Conservation (phyloP, 202 grass and related monocot species). For the Carex arenaria region DNA sequence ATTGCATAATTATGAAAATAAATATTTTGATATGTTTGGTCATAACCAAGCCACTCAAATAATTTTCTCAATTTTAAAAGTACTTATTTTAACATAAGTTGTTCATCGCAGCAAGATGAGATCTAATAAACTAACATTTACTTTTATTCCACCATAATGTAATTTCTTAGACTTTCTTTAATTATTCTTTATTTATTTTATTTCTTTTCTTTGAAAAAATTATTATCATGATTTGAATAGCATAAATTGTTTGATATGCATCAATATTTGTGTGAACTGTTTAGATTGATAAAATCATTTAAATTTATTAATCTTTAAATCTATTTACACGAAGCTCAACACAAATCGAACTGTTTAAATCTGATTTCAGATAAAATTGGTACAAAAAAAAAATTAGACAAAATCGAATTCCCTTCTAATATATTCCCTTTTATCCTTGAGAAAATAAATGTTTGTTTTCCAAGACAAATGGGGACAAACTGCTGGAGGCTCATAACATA, state of each 20-base stretch:
- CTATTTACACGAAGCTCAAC: too few relatives aligned
- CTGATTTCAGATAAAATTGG: too few relatives aligned
- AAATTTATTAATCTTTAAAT: too few relatives aligned
- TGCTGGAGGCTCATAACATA: not conserved
- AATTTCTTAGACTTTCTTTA: not conserved
- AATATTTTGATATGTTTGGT: not conserved
- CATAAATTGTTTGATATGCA: too few relatives aligned
- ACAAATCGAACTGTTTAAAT: too few relatives aligned
- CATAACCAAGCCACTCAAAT: not conserved
- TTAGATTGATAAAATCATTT: too few relatives aligned
- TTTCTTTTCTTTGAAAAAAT: not conserved
- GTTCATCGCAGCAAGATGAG: not conserved
- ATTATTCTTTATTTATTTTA: slow-evolving; percentile 8
- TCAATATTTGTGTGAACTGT: too few relatives aligned
- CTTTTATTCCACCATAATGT: not conserved
- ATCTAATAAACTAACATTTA: not conserved
- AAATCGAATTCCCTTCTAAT: too few relatives aligned
- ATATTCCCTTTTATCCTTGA: not conserved
- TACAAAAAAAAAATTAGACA: too few relatives aligned
- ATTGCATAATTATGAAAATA: not conserved
- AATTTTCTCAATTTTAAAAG: not conserved
- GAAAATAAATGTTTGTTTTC: not conserved
- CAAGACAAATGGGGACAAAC: not conserved
- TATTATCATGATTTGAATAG: too few relatives aligned
- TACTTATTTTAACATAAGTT: too few relatives aligned